phyloP scores from a whole-genome alignment of 495 filamentous ascomycete genomes.

The Geopyxis carbonaria region DNA sequence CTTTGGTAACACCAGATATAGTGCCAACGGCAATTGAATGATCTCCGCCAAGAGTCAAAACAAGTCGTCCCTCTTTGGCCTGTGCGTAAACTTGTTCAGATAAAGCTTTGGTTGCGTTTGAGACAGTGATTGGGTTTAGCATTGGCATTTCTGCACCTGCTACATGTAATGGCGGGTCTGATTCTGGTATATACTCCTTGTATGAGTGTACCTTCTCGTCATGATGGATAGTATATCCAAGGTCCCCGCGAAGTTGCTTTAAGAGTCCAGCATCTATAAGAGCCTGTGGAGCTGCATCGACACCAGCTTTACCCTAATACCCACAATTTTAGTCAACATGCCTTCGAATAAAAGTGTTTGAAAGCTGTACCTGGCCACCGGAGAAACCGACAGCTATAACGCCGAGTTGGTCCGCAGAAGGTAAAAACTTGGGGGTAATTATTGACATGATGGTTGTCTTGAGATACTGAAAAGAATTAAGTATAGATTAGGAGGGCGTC shows the following conservation, averaged over 20 bases:
- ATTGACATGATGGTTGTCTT: conserved; percentile 29
- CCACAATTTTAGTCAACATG: too few relatives aligned
- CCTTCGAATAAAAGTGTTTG: too few relatives aligned
- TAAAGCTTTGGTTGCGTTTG: conserved; percentile 65
- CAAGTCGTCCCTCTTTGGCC: conserved; percentile 66
- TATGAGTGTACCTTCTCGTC: conserved; percentile 75
- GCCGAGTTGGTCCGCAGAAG: conserved; percentile 59
- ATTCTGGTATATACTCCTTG: conserved; percentile 50
- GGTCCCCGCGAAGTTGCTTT: conserved; percentile 61
- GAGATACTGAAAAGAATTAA: background rate
- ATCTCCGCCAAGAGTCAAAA: conserved; percentile 87
- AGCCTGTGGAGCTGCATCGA: conserved; percentile 81
- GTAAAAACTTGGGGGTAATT: conserved; percentile 66
- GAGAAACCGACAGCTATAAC: conserved; percentile 94
- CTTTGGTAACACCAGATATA: conserved; percentile 66
- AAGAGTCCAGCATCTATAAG: conserved; percentile 82
- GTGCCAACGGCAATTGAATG: conserved; percentile 94
- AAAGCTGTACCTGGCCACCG: conserved; percentile 67
- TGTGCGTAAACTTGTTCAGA: conserved; percentile 76
- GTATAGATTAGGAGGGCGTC: background rate
- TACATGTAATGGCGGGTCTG: conserved; percentile 60
- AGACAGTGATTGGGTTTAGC: conserved; percentile 83
- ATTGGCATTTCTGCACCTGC: conserved; percentile 32
- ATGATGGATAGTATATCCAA: conserved; percentile 73
- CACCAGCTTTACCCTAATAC: conserved; percentile 82